Evolutionary conservation across 2,329 filamentous ascomycete species (phyloP).

Genomic region (Pseudocercospora fuligena): DNA sequence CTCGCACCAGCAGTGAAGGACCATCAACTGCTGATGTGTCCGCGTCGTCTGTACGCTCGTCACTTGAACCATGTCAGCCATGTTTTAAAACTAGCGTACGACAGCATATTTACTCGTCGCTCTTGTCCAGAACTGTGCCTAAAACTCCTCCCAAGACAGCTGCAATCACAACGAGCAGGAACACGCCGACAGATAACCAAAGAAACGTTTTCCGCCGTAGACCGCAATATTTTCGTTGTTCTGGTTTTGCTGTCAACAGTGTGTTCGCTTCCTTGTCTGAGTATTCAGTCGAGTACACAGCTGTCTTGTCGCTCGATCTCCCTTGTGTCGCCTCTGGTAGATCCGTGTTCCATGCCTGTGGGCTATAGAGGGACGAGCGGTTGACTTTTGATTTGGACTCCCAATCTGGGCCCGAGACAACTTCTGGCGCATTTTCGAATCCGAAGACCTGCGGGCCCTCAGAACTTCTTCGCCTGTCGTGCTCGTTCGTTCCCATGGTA

Average conservation of each 20-base stretch:
- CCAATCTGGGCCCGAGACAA: neutral
- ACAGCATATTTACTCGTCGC: neutral
- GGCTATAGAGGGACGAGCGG: neutral
- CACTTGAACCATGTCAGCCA: neutral
- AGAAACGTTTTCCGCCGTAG: neutral
- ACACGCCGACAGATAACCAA: neutral
- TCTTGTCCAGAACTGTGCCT: neutral
- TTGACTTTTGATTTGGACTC: neutral
- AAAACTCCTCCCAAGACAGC: neutral
- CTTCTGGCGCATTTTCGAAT: neutral
- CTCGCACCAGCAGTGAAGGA: neutral
- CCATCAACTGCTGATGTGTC: neutral
- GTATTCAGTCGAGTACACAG: neutral
- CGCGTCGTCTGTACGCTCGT: neutral
- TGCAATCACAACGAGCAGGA: neutral
- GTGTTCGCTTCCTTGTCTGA: neutral
- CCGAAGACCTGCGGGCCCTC: neutral
- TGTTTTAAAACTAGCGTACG: neutral
- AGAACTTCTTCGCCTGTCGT: neutral
- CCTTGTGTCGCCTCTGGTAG: neutral
- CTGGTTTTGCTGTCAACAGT: neutral
- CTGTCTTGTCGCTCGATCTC: neutral
- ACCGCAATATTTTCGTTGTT: neutral
- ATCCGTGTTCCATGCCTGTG: neutral
- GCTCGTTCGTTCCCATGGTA: neutral